Evolutionary conservation across 148 eudicot species (phyloP), one percentile per base, ranked within the genome.

Genomic region (Nyssa sinensis): DNA sequence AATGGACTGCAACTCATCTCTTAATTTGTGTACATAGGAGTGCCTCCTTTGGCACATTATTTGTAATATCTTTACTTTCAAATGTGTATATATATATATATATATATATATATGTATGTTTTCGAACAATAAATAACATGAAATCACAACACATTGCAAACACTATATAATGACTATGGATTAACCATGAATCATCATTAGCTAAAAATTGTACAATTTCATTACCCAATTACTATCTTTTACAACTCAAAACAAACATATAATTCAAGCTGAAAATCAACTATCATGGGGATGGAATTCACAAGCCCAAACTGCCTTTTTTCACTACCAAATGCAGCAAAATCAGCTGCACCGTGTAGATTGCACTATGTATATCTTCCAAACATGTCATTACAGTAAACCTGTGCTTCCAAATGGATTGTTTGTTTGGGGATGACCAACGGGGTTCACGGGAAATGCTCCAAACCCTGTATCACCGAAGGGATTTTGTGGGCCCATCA

Each of bases 381-480:
- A n/a, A 25, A 17, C 59, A 55, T 55, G 24, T 23, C n/a, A 25
- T 77, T 47, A 81, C 17, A 86, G 23, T 0, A 86, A 84, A 70
- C 89, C 81, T 1, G 86, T 70, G 83, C 84, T 76, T 55, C 88
- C 90, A 74, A 87, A 55, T 21, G 59, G 59, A 21, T 55, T 55
- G 59, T 55, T 55, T 55, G 59, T 55, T 55, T 55, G 59, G 2
- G 59, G 59, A 24, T 19, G 59, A 55, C 23, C 7, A 55, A 8
- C 59, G 19, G 24, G 23, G 59, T n/a, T 55, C 59, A 5, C 7
- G 0, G 59, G 59, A 55, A 55, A 55, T n/a, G 59, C 59, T 55
- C 59, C 59, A n/a, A 55, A 55, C 23, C 59, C 59, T 3, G 59
- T 21, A n/a, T 55, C 59, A n/a, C 59, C 59, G 21, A 55, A 55